phyloP scores from a whole-genome alignment of 2,329 filamentous ascomycete genomes.

The Aureobasidium sp. region DNA sequence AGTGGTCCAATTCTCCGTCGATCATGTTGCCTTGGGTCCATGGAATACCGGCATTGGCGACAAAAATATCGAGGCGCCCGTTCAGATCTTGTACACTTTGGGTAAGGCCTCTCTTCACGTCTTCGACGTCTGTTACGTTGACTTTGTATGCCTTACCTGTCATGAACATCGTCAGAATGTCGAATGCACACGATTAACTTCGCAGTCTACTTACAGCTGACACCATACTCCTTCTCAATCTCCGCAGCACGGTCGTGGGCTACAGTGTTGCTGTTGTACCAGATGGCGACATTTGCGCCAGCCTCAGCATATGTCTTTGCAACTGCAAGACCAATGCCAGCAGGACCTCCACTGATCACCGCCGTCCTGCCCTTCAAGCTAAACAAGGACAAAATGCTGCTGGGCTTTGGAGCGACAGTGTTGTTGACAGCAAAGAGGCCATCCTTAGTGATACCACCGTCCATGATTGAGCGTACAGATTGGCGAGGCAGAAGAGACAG shows the following conservation, averaged over 20 bases:
- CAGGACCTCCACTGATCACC: constrained; percentile 27
- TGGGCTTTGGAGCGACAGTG: constrained; percentile 23
- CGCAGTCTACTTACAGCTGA: constrained; percentile 21
- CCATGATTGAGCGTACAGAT: constrained; percentile 4
- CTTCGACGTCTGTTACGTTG: constrained; percentile 34
- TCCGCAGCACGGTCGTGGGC: constrained; percentile 25
- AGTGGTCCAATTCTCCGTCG: constrained; percentile 55
- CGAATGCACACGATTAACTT: background rate
- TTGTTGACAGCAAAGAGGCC: constrained; percentile 29
- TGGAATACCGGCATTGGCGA: constrained; percentile 69
- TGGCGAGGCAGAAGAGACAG: background rate
- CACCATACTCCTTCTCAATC: constrained; percentile 25
- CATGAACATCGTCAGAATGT: background rate
- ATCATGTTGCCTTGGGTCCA: constrained; percentile 63
- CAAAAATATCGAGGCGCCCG: constrained; percentile 66
- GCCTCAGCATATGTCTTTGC: constrained; percentile 29
- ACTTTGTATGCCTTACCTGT: constrained; percentile 43
- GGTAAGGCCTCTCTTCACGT: constrained; percentile 34
- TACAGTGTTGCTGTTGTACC: constrained; percentile 32
- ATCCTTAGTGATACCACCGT: constrained; percentile 26
- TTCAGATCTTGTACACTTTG: constrained; percentile 54
- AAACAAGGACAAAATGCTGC: constrained; percentile 23
- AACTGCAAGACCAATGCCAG: constrained; percentile 27
- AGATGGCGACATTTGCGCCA: constrained; percentile 37
- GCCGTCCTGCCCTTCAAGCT: constrained; percentile 27